These are phyloP conservation scores for Wickerhamomyces canadensis DNA, from an alignment of 805 yeast species.

Conservation along the genomic window DNA sequence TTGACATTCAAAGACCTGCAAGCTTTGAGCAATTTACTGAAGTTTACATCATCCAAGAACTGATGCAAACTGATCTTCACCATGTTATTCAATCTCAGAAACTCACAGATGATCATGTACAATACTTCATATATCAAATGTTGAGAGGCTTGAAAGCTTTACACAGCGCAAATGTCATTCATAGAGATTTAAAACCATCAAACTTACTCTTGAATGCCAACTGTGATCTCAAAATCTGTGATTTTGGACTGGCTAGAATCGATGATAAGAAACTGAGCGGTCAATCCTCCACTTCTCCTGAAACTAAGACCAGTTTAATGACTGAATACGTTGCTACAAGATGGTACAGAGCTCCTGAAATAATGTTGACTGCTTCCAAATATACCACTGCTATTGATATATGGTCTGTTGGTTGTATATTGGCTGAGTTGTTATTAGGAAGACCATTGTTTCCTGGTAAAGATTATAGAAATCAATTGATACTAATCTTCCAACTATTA, in stretches of 20 bases:
- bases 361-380: conserved; percentile 90
- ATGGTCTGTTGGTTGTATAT: conserved; percentile 95
- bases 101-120: conserved; percentile 88
- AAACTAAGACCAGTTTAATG: conserved; percentile 69
- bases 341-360: conserved; percentile 98
- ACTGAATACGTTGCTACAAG: conserved; percentile 97
- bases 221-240: conserved; percentile 92
- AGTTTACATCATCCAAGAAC: conserved; percentile 81
- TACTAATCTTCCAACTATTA: conserved; percentile 74
- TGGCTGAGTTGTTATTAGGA: conserved; percentile 85
- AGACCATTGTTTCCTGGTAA: conserved; percentile 90
- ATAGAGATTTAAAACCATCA: conserved; percentile 88
- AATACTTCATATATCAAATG: conserved; percentile 88
- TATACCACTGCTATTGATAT: conserved; percentile 94
- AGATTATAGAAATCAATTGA: conserved; percentile 87
- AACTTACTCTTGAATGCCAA: conserved; percentile 82
- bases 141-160: conserved; percentile 84
- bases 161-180: conserved; percentile 92
- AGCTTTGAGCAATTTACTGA: conserved; percentile 74
- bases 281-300: conserved; percentile 45
- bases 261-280: conserved; percentile 22
- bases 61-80: conserved; percentile 86
- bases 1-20: conserved; percentile 84
- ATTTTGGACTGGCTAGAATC: conserved; percentile 79
- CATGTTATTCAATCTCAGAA: conserved; percentile 77